phyloP scores from a whole-genome alignment of 768 basidiomycete genomes.

The Brasilioporus rufonigricans region DNA sequence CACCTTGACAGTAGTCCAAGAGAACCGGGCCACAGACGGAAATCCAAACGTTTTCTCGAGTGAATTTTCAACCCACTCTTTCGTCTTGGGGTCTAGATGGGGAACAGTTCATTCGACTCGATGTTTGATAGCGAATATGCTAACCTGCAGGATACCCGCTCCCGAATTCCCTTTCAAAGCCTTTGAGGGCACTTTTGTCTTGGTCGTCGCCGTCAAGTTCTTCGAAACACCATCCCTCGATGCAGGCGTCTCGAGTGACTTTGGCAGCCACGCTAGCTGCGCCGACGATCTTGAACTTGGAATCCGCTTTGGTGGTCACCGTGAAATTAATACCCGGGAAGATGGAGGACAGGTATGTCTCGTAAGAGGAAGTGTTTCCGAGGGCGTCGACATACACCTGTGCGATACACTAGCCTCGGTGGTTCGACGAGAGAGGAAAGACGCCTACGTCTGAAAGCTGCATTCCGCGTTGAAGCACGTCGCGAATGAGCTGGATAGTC shows the following conservation, averaged over 20 bases:
- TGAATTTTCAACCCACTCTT: conserved; percentile 75
- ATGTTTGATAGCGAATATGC: neutral
- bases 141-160: conserved; percentile 91
- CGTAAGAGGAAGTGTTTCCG: conserved; percentile 82
- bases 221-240: conserved; percentile 83
- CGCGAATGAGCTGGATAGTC: conserved; percentile 83
- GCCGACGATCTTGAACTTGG: conserved; percentile 94
- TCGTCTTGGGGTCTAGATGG: conserved; percentile 83
- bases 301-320: conserved; percentile 90
- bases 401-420: neutral
- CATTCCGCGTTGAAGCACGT: conserved; percentile 79
- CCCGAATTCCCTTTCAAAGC: conserved; percentile 48
- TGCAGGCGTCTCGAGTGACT: conserved; percentile 88
- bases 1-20: conserved; percentile 92
- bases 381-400: conserved; percentile 97
- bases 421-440: neutral
- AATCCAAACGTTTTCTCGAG: conserved; percentile 91
- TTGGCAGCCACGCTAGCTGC: conserved; percentile 99
- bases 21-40: conserved; percentile 87
- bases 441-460: conserved; percentile 67
- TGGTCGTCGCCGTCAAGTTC: conserved; percentile 41
- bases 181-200: conserved; percentile 1
- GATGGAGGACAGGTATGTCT: conserved; percentile 71
- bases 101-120: neutral
- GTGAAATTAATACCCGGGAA: conserved; percentile 89